These are phyloP conservation scores for Globisporangium cylindrosporum DNA, from an alignment of 352 stramenopile species.

Conservation along the genomic window DNA sequence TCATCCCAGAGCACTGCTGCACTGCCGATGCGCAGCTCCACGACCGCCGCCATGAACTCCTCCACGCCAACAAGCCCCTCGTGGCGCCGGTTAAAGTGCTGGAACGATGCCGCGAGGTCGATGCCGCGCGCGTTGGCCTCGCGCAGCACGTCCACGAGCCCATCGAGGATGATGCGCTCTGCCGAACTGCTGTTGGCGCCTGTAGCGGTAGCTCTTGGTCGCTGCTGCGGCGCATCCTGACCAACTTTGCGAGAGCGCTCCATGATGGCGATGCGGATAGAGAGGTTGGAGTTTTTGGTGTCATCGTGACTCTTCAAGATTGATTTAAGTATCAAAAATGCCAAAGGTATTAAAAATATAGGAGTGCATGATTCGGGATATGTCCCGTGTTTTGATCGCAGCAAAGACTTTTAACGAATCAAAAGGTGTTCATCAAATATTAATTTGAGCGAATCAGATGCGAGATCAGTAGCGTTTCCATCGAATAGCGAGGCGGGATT, in stretches of 20 bases:
- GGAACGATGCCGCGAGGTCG: constrained; percentile 44
- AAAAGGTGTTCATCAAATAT: no score
- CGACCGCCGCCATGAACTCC: constrained; percentile 48
- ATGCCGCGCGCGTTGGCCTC: constrained; percentile 52
- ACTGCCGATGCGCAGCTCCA: constrained; percentile 32
- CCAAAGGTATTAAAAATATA: neutral
- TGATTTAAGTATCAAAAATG: neutral
- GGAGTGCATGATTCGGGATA: neutral
- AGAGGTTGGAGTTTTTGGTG: neutral
- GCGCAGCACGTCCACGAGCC: constrained; percentile 43
- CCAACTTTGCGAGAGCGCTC: neutral
- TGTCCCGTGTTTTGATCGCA: neutral
- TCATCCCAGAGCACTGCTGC: constrained; percentile 31
- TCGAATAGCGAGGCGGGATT: constrained; percentile 4
- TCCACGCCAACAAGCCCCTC: constrained; percentile 46
- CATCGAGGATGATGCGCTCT: constrained; percentile 23
- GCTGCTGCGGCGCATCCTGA: neutral
- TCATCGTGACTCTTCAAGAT: constrained; percentile 4
- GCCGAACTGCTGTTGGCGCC: neutral
- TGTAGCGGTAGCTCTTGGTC: neutral
- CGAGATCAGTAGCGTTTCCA: neutral
- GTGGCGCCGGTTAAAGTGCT: constrained; percentile 51
- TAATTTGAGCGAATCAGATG: neutral
- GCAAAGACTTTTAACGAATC: no score
- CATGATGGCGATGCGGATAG: neutral